Evolutionary conservation across 2,329 filamentous ascomycete genomes (phyloP), one percentile per base, ranked within the genome.

Genomic region (Fusarium redolens): DNA sequence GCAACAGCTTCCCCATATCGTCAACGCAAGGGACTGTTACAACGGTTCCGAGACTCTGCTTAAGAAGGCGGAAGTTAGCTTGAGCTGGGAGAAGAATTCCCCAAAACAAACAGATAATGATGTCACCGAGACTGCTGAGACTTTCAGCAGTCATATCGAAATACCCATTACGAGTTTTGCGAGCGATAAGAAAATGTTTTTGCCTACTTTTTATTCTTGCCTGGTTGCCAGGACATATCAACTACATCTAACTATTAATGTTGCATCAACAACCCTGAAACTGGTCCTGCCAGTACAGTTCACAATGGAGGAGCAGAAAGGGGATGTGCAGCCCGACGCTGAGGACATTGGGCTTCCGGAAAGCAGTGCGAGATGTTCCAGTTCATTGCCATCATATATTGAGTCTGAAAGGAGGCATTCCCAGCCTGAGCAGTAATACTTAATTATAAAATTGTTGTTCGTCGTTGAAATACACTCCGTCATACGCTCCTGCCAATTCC

Each of bases 141-240:
- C 31, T 10, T 67, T 66, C 44, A 51, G 12, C 20, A 51, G 51
- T 17, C 44, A 59, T 15, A n/a, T 67, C 13, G 51, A 67, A 15
- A 47, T 67, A 59, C 61, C 44, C 12, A 20, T 51, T 7, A 30
- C 38, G 3, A 31, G 14, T 22, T 66, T 66, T n/a, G 9, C 38
- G 22, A 60, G 44, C 44, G 51, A 60, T 33, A 67, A 66, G 25
- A 67, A 40, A 43, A 51, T 66, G 20, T 66, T 67, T 31, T 12
- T 67, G 28, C 64, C 64, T 3, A 67, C 61, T 12, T 67, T 67
- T 43, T 66, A 67, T 33, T 67, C 64, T 17, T 67, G 64, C 14
- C 28, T 67, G 17, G 7, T 59, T 51, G 51, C 64, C 28, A 67
- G 61, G 31, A 59, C 61, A 33, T 67, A 67, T 22, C 64, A 67